These are phyloP conservation scores for Cardamine resedifolia DNA, from an alignment of 345 rosid genomes.

Conservation along the genomic window DNA sequence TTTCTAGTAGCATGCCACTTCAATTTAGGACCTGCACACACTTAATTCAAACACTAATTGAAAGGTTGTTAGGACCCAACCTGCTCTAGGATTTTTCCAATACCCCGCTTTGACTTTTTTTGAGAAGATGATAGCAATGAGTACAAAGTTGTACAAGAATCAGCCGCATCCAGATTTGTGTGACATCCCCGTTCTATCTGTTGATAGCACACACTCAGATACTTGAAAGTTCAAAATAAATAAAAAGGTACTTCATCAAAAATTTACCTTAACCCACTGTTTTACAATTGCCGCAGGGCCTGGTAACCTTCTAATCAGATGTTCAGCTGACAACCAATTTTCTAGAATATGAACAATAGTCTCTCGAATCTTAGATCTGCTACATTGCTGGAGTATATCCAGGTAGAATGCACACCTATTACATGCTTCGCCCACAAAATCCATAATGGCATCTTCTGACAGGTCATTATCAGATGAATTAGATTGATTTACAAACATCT, in stretches of 20 bases:
- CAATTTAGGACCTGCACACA: not conserved
- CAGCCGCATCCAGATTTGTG: slow-evolving; percentile 40
- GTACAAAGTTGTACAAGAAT: slow-evolving; percentile 48
- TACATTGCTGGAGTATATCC: slow-evolving; percentile 72
- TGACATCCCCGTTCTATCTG: slow-evolving; percentile 60
- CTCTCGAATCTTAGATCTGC: slow-evolving; percentile 42
- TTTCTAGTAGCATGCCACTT: slow-evolving; percentile 3
- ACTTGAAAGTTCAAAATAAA: slow-evolving; percentile 27
- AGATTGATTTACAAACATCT: slow-evolving; percentile 42
- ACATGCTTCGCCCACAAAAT: slow-evolving; percentile 61
- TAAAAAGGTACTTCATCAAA: slow-evolving; percentile 14
- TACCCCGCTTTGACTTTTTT: slow-evolving; percentile 42
- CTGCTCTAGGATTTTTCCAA: slow-evolving; percentile 76
- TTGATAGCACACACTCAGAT: slow-evolving; percentile 38
- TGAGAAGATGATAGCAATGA: slow-evolving; percentile 53
- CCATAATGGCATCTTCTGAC: slow-evolving; percentile 53
- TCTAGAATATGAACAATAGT: slow-evolving; percentile 50
- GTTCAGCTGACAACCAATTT: slow-evolving; percentile 66
- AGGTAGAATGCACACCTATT: slow-evolving; percentile 61
- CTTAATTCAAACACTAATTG: not conserved
- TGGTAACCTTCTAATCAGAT: slow-evolving; percentile 47
- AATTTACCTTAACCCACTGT: slow-evolving; percentile 90
- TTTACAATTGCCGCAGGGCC: slow-evolving; percentile 71
- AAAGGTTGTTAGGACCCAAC: slow-evolving; percentile 43
- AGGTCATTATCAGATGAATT: slow-evolving; percentile 37